Evolutionary conservation across 176 grass and related monocot species (phyloP), one percentile per base, ranked within the genome.

Genomic region (Oryza glaberrima): DNA sequence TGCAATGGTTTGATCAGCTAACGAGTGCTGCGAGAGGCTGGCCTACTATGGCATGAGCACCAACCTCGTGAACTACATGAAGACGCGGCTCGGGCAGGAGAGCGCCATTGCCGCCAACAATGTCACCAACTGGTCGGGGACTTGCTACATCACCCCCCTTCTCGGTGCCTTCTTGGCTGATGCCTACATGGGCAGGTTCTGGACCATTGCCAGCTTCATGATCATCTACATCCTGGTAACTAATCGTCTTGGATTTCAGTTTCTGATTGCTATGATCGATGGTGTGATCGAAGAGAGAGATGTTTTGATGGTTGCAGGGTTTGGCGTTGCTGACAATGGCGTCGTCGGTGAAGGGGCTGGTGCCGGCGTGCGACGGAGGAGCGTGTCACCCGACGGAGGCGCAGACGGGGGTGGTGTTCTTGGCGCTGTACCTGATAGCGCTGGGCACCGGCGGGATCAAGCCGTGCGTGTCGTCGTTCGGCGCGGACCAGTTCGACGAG

Each of bases 11-110:
- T 71, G 1, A 40, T 71, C 86, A 96, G 94, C 91, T 9, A 96
- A 96, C 56, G 94, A 96, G 26, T 93, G 91, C 67, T 96, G 94
- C 83, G 94, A 96, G 82, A 88, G 94, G 38, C 81, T 96, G 25
- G 94, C 94, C 0, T 96, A 96, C 73, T 96, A 96, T 11, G 94
- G 94, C 66, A 93, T 96, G 94, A 96, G 91, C 91, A 91, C 89
- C 61, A 96, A 96, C 52, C 80, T 96, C 78, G 94, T 96, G 65
- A 89, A 96, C 85, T 96, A 81, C 78, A 93, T 96, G 94, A 88
- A 84, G 81, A 46, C 67, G 8, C 73, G 79, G 1, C 87, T 96
- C 9, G 85, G 92, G 40, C 64, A 90, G 77, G 75, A 71, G 22
- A 91, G 68, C 63, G 19, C 52, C 15, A 52, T 83, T 0, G 94